phyloP scores from a whole-genome alignment of 1,139 yeast species.

The Sugiyamaella xylanicola region DNA sequence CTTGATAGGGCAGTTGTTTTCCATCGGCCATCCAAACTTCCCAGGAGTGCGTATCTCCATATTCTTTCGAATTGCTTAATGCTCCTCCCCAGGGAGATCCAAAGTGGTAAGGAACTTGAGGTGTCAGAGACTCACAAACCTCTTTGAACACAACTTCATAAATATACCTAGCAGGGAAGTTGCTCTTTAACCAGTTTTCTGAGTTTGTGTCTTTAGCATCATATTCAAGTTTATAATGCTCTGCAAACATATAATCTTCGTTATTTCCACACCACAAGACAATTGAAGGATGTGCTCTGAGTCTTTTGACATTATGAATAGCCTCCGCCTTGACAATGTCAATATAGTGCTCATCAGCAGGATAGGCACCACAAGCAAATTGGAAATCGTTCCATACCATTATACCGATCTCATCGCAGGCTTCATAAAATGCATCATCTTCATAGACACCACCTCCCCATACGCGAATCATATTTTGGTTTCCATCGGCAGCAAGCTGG shows the following conservation, averaged over 20 bases:
- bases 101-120: slow-evolving; percentile 45
- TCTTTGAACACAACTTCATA: slow-evolving; percentile 47
- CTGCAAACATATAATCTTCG: slow-evolving; percentile 53
- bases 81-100: slow-evolving; percentile 52
- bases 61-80: slow-evolving; percentile 42
- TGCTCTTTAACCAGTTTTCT: slow-evolving; percentile 39
- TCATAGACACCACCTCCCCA: slow-evolving; percentile 58
- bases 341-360: slow-evolving; percentile 40
- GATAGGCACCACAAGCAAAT: slow-evolving; percentile 57
- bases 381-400: slow-evolving; percentile 56
- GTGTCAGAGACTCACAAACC: slow-evolving; percentile 34
- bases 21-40: slow-evolving; percentile 52
- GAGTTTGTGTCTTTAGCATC: slow-evolving; percentile 40
- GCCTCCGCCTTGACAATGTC: slow-evolving; percentile 44
- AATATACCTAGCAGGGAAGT: slow-evolving; percentile 48
- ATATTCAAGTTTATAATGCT: slow-evolving; percentile 41
- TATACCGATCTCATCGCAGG: slow-evolving; percentile 50
- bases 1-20: slow-evolving; percentile 48
- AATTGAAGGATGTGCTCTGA: slow-evolving; percentile 41
- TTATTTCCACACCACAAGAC: slow-evolving; percentile 41
- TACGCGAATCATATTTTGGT: slow-evolving; percentile 51
- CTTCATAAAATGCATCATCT: slow-evolving; percentile 46
- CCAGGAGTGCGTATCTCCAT: slow-evolving; percentile 55
- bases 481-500: slow-evolving; percentile 42
- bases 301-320: slow-evolving; percentile 43